phyloP scores from a whole-genome alignment of 768 basidiomycete species.

The Leccinum variicolor region DNA sequence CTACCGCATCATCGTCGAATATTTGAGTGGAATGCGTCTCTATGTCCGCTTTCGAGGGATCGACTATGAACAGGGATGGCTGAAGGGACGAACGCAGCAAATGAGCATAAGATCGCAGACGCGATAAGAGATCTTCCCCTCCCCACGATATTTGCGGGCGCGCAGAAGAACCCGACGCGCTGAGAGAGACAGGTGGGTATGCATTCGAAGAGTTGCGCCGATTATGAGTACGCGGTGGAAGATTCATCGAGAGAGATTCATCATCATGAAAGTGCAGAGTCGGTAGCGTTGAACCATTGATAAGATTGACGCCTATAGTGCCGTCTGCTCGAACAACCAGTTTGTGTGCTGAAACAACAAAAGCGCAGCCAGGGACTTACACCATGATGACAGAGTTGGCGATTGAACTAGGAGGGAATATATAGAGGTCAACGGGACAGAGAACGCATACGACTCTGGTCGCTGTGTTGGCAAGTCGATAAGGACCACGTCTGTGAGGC shows the following conservation, averaged over 20 bases:
- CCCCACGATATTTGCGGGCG: slow-evolving; percentile 65
- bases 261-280: slow-evolving; percentile 97
- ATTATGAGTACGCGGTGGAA: slow-evolving; percentile 37
- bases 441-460: slow-evolving; percentile 92
- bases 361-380: slow-evolving; percentile 39
- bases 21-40: slow-evolving; percentile 86
- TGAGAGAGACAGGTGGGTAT: slow-evolving; percentile 61
- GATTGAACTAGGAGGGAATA: slow-evolving; percentile 87
- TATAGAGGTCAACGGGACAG: slow-evolving; percentile 85
- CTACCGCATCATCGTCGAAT: slow-evolving; percentile 84
- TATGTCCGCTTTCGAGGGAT: slow-evolving; percentile 89
- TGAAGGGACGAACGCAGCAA: slow-evolving; percentile 85
- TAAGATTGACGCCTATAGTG: slow-evolving; percentile 84
- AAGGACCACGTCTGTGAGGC: slow-evolving; percentile 66
- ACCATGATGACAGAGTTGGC: slow-evolving; percentile 82
- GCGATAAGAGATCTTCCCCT: slow-evolving; percentile 79
- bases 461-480: slow-evolving; percentile 81
- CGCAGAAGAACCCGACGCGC: slow-evolving; percentile 39
- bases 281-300: slow-evolving; percentile 80
- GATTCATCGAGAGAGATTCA: slow-evolving; percentile 78
- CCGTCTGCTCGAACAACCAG: slow-evolving; percentile 55
- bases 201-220: slow-evolving; percentile 41
- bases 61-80: slow-evolving; percentile 82
- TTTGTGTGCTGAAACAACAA: slow-evolving; percentile 1
- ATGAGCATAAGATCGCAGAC: slow-evolving; percentile 73